These are phyloP conservation scores for Erythrophleum fordii DNA, from an alignment of 306 rosid species.

Conservation along the genomic window DNA sequence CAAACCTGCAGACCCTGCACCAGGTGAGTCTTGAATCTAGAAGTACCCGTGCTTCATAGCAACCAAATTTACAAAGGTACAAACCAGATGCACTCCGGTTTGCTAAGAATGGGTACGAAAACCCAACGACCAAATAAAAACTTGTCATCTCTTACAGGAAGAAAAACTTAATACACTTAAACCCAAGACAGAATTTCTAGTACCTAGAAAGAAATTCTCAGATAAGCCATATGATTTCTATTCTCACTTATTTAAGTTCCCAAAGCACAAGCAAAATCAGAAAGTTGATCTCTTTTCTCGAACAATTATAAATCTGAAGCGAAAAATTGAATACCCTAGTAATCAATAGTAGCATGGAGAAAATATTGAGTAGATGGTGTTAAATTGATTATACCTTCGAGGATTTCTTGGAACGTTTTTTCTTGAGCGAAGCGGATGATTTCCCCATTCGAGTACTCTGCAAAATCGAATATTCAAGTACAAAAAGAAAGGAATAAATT, in stretches of 20 bases:
- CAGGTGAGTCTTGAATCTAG: not conserved
- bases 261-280: not conserved
- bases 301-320: conserved; percentile 21
- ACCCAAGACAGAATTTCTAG: not conserved
- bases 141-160: not conserved
- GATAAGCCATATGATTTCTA: conserved; percentile 9
- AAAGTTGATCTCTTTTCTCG: not conserved
- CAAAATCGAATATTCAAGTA: conserved; percentile 45
- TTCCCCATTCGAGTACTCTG: conserved; percentile 77
- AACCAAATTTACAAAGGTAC: not conserved
- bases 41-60: not conserved
- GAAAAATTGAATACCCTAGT: conserved; percentile 29
- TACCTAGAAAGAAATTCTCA: not conserved
- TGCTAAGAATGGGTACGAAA: not conserved
- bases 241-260: conserved; percentile 10
- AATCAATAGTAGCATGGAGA: not conserved
- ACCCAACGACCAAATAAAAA: conserved; percentile 26
- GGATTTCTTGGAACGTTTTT: conserved; percentile 64
- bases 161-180: conserved; percentile 4
- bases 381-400: conserved; percentile 58
- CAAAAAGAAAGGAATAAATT: conserved; percentile 14
- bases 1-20: not conserved
- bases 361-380: not conserved
- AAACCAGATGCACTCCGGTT: not conserved
- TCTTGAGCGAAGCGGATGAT: conserved; percentile 69